These are phyloP conservation scores for Fusarium nanum DNA, from an alignment of 2,329 filamentous ascomycete species.

Conservation along the genomic window DNA sequence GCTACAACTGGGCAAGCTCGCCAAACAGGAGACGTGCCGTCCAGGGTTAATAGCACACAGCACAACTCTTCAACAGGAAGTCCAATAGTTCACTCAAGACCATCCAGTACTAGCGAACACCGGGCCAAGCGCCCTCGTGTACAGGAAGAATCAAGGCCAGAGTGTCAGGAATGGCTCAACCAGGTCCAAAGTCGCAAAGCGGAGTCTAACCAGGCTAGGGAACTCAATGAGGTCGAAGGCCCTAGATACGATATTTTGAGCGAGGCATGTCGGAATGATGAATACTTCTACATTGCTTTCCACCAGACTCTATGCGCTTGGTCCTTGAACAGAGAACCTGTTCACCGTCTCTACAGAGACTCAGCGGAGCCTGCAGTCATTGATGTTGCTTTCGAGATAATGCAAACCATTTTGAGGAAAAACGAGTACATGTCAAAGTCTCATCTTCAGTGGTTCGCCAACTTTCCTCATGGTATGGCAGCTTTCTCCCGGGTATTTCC, in stretches of 20 bases:
- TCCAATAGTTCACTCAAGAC: constrained; percentile 5
- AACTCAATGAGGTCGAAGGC: constrained; percentile 54
- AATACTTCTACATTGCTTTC: constrained; percentile 72
- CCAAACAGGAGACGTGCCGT: constrained; percentile 7
- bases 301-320: constrained; percentile 74
- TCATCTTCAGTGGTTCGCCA: constrained; percentile 48
- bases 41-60: not conserved
- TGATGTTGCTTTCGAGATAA: constrained; percentile 39
- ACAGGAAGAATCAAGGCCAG: not conserved
- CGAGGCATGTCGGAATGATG: constrained; percentile 65
- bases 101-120: not conserved
- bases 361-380: constrained; percentile 14
- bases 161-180: constrained; percentile 22
- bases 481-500: constrained; percentile 24
- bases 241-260: constrained; percentile 65
- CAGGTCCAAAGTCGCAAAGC: constrained; percentile 40
- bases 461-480: constrained; percentile 40
- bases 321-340: constrained; percentile 55
- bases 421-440: constrained; percentile 38
- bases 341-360: constrained; percentile 43
- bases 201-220: constrained; percentile 16
- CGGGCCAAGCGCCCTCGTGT: constrained; percentile 33
- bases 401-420: constrained; percentile 39
- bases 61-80: not conserved
- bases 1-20: not conserved